Percentiles rank a stretch among this genome's conserved stretches.
phyloP scores from a whole-genome alignment of 2,329 filamentous ascomycete species.

The Colletotrichum truncatum region DNA sequence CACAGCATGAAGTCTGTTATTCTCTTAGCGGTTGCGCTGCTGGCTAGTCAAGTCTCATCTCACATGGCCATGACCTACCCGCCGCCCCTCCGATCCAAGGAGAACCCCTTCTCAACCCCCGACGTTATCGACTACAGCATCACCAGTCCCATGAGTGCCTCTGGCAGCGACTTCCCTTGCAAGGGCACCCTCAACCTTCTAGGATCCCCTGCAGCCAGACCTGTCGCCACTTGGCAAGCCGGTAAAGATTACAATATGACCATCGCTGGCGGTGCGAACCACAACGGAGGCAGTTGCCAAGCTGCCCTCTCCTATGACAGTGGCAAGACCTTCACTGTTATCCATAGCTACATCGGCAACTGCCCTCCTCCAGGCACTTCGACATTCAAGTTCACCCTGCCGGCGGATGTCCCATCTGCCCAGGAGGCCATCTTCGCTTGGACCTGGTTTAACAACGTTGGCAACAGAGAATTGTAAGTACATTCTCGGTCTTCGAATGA shows the following conservation, averaged over 20 bases:
- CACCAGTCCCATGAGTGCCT: slow-evolving; percentile 69
- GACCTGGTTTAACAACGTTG: slow-evolving; percentile 81
- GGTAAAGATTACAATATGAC: slow-evolving; percentile 72
- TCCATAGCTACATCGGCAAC: slow-evolving; percentile 64
- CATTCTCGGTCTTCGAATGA: background rate
- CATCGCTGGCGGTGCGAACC: slow-evolving; percentile 68
- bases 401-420: slow-evolving; percentile 64
- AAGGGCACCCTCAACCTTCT: slow-evolving; percentile 68
- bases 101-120: slow-evolving; percentile 55
- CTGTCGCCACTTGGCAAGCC: slow-evolving; percentile 69
- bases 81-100: slow-evolving; percentile 61
- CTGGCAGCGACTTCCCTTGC: slow-evolving; percentile 78
- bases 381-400: slow-evolving; percentile 73
- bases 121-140: slow-evolving; percentile 74
- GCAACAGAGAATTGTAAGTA: slow-evolving; percentile 75
- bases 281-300: slow-evolving; percentile 81
- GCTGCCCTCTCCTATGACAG: slow-evolving; percentile 78
- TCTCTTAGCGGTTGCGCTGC: slow-evolving; percentile 41
- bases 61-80: slow-evolving; percentile 67
- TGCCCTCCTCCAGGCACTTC: slow-evolving; percentile 56
- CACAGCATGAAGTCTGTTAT: slow-evolving; percentile 50
- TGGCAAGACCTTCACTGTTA: slow-evolving; percentile 75
- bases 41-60: slow-evolving; percentile 54
- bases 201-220: slow-evolving; percentile 56
- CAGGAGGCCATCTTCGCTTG: slow-evolving; percentile 75